phyloP scores from a whole-genome alignment of 2,329 filamentous ascomycete species.

The Chaetomium strumarium region DNA sequence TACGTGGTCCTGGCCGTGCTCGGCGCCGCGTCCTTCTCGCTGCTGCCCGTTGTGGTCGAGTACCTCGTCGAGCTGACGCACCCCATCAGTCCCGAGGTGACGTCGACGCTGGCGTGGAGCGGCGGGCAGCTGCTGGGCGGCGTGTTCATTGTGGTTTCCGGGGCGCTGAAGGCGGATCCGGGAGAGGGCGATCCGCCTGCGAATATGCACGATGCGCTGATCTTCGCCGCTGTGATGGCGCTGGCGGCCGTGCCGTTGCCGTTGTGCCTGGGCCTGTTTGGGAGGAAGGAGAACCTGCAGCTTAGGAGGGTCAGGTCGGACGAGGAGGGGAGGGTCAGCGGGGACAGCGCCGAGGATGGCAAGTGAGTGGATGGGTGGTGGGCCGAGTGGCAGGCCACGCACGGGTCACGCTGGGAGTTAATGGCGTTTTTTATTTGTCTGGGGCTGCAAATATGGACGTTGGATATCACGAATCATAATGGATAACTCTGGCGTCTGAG shows the following conservation, averaged over 20 bases:
- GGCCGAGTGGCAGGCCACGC: not conserved
- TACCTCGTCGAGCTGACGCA: conserved; percentile 82
- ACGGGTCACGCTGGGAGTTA: not conserved
- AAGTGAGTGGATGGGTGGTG: not conserved
- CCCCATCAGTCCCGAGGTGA: conserved; percentile 80
- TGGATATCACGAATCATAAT: not conserved
- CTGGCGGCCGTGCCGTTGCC: conserved; percentile 60
- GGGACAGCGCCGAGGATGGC: not conserved
- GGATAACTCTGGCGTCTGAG: not conserved
- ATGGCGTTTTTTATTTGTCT: not conserved
- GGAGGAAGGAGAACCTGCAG: conserved; percentile 45
- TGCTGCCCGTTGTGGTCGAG: conserved; percentile 82
- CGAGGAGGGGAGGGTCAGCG: conserved; percentile 22
- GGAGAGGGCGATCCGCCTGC: conserved; percentile 52
- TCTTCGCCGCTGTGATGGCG: conserved; percentile 73
- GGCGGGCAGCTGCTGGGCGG: conserved; percentile 82
- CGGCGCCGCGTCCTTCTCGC: conserved; percentile 71
- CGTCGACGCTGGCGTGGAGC: conserved; percentile 76
- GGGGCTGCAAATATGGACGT: not conserved
- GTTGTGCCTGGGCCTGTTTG: conserved; percentile 64
- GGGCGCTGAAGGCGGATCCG: conserved; percentile 58
- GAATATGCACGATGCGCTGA: conserved; percentile 68
- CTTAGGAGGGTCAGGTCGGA: conserved; percentile 48
- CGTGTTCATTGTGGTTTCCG: conserved; percentile 76
- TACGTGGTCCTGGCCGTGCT: conserved; percentile 71